These are phyloP conservation scores for Xylaria arbuscula DNA, from an alignment of 2,329 filamentous ascomycete species.

Conservation along the genomic window DNA sequence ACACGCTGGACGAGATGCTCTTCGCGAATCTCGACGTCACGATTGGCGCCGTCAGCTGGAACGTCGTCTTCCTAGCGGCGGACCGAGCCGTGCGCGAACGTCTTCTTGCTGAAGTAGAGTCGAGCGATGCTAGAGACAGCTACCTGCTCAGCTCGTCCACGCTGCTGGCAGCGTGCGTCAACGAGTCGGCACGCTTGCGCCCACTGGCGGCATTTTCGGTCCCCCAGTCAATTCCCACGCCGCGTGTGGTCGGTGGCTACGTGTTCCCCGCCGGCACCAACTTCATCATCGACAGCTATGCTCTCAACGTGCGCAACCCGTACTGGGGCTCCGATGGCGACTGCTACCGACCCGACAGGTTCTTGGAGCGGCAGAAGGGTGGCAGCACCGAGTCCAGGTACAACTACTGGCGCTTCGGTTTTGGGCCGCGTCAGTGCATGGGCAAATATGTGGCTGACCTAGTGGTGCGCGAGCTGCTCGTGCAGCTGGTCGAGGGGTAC, in stretches of 20 bases:
- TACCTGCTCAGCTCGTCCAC: constrained; percentile 10
- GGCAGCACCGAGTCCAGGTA: constrained; percentile 43
- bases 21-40: constrained; percentile 54
- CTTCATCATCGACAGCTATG: constrained; percentile 53
- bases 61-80: constrained; percentile 53
- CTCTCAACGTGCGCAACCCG: constrained; percentile 51
- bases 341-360: constrained; percentile 49
- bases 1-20: constrained; percentile 58
- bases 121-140: background rate
- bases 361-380: constrained; percentile 26
- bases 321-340: constrained; percentile 41
- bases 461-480: constrained; percentile 39
- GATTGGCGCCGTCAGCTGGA: constrained; percentile 54
- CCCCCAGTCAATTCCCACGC: constrained; percentile 51
- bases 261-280: constrained; percentile 50
- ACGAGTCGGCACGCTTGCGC: constrained; percentile 51
- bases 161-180: constrained; percentile 41
- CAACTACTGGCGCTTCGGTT: constrained; percentile 55
- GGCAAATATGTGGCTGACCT: constrained; percentile 52
- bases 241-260: constrained; percentile 48
- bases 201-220: constrained; percentile 54
- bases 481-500: constrained; percentile 7
- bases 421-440: constrained; percentile 53
- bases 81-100: constrained; percentile 45
- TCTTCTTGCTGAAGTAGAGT: constrained; percentile 43